phyloP scores from a whole-genome alignment of 345 rosid genomes.

The Erysimum cheiranthoides region DNA sequence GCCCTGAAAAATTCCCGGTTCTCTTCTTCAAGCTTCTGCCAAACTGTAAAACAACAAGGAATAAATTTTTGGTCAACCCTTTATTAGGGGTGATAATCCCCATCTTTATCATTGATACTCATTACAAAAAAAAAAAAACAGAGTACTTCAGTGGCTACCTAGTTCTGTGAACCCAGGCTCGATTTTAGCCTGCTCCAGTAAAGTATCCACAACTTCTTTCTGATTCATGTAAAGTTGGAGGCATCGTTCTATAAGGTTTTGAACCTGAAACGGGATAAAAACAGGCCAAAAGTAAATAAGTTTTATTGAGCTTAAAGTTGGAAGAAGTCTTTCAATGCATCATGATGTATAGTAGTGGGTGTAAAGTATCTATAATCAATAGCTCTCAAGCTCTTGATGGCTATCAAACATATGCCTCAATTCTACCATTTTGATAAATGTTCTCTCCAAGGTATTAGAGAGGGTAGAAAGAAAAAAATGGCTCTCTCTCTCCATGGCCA shows the following conservation, averaged over 20 bases:
- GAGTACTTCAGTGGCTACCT: slow-evolving; percentile 56
- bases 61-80: not conserved
- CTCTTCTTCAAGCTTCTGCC: slow-evolving; percentile 99
- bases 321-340: not conserved
- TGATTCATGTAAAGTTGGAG: slow-evolving; percentile 95
- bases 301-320: not conserved
- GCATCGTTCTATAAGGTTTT: slow-evolving; percentile 92
- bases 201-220: slow-evolving; percentile 92
- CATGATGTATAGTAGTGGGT: not conserved
- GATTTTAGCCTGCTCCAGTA: slow-evolving; percentile 83
- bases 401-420: not conserved
- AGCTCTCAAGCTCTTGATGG: not conserved
- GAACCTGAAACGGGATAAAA: slow-evolving; percentile 65
- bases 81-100: not conserved
- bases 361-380: not conserved
- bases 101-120: not conserved
- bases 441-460: not conserved
- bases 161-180: slow-evolving; percentile 97
- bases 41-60: slow-evolving; percentile 60
- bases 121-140: slow-evolving; percentile 4
- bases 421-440: slow-evolving; percentile 3
- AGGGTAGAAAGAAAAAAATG: not conserved
- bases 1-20: slow-evolving; percentile 92
- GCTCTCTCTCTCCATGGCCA: not conserved
- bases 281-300: not conserved